Base-by-base conservation (phyloP, 176 grass and related monocot genomes). In the Zea luxurians region DNA sequence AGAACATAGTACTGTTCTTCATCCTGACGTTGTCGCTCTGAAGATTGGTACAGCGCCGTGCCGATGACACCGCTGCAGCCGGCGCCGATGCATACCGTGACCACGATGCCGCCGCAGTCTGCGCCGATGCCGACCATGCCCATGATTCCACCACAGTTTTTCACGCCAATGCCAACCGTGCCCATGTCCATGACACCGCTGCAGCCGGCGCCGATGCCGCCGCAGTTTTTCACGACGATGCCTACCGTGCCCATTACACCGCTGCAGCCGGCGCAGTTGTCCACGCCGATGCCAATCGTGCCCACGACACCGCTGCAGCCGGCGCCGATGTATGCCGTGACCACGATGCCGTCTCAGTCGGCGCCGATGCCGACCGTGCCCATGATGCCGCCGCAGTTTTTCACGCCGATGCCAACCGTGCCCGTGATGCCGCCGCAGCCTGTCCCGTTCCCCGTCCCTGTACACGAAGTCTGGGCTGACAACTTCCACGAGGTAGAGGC, bases 401-500 rank as follows among this genome's bases (percentile, higher is more conserved):
- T 27, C 0, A 0, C 53, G 53, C 6, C 16, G 16, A 55, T 7
- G 2, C 53, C 53, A 0, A 15, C 4, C 9, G 1, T 10, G 4
- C 15, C 13, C 1, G 13, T 48, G 54, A 37, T 10, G 38, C 3
- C 1, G 15, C 4, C 5, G 59, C 59, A 11, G 18, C 44, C 13
- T 1, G 40, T 38, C 8, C 43, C 10, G 47, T 4, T 9, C 20
- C 38, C 11, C 15, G 44, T 70, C 44, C 8, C 11, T 0, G 82
- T 80, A 10, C 49, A 12, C 40, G 4, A 69, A 2, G 61, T 85
- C 4, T 85, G 83, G 76, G 61, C 61, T 0, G 13, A 12, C 40
- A 85, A 74, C 69, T 4, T 79, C 38, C 2, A 37, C 27, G 0
- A 1, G 0, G 61, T 57, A 41, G 49, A 55, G 8, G 2, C 0